phyloP scores from a whole-genome alignment of 192 early-diverging fungal species.

The Entomortierella chlamydospora region DNA sequence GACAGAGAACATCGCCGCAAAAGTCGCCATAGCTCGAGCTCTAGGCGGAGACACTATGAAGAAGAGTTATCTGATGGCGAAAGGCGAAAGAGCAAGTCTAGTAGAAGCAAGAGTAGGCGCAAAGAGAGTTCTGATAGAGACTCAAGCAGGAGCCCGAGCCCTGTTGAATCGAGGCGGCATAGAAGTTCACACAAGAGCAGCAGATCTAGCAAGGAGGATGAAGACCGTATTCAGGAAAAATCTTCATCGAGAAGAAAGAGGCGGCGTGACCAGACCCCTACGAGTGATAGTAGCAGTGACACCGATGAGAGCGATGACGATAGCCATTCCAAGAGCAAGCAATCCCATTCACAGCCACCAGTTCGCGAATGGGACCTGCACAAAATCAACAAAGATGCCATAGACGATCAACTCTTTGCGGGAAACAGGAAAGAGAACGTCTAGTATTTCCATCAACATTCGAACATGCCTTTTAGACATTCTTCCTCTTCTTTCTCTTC shows the following conservation, averaged over 20 bases:
- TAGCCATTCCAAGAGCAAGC: background rate
- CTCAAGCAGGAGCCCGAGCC: constrained; percentile 5
- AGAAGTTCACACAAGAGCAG: constrained; percentile 5
- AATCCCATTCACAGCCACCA: background rate
- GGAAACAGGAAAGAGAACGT: background rate
- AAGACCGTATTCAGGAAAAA: background rate
- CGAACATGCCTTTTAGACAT: no score
- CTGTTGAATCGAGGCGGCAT: constrained; percentile 4
- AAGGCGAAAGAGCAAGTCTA: background rate
- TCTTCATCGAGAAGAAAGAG: background rate
- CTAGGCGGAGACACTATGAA: background rate
- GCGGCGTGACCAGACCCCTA: background rate
- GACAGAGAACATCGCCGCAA: background rate
- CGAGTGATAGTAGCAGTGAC: background rate
- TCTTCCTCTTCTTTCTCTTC: no score
- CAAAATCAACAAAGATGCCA: constrained; percentile 31
- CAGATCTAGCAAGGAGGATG: background rate
- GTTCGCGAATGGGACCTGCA: constrained; percentile 41
- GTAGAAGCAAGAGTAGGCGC: background rate
- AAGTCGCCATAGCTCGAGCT: constrained; percentile 1
- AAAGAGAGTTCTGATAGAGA: background rate
- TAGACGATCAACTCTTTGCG: constrained; percentile 9
- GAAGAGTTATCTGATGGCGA: background rate
- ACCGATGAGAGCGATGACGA: constrained; percentile 1
- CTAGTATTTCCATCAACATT: no score